Evolutionary conservation across 768 basidiomycete genomes (phyloP).

Genomic region (Kockovaella imperatae): DNA sequence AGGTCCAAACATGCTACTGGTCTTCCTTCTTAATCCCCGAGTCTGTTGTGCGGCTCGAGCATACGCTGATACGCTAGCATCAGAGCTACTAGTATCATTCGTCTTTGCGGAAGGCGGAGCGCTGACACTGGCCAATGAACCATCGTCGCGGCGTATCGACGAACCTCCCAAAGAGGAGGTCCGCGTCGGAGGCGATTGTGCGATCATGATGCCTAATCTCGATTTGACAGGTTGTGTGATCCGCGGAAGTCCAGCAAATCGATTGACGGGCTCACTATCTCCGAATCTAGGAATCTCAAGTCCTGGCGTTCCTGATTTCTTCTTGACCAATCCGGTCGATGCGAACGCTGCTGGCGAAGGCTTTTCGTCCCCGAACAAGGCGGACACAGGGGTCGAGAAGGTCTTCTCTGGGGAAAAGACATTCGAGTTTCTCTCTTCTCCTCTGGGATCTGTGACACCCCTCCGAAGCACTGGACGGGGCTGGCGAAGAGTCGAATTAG

Average conservation of each 20-base stretch:
- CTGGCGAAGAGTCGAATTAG: not conserved
- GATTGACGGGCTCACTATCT: not conserved
- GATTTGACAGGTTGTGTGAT: constrained; percentile 6
- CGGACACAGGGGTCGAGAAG: constrained; percentile 9
- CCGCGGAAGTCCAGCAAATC: constrained; percentile 4
- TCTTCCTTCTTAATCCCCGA: constrained; percentile 31
- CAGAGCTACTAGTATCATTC: not conserved
- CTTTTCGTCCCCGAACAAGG: constrained; percentile 28
- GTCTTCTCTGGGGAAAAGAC: not conserved
- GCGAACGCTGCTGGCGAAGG: constrained; percentile 46
- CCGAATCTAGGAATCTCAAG: constrained; percentile 22
- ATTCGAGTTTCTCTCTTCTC: not conserved
- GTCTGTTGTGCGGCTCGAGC: constrained; percentile 15
- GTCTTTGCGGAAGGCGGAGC: constrained; percentile 1
- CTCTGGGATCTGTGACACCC: constrained; percentile 33
- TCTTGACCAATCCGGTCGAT: constrained; percentile 47
- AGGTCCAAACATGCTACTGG: constrained; percentile 30
- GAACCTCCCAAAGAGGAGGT: no score
- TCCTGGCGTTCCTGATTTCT: constrained; percentile 22
- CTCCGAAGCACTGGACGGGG: constrained; percentile 23
- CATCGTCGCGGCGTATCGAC: not conserved
- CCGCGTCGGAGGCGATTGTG: no score
- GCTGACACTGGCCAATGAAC: constrained; percentile 1
- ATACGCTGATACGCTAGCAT: constrained; percentile 14
- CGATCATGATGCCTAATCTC: not conserved